Evolutionary conservation across 306 rosid genomes (phyloP), one percentile per base, ranked within the genome.

Genomic region (Quercus dentata): DNA sequence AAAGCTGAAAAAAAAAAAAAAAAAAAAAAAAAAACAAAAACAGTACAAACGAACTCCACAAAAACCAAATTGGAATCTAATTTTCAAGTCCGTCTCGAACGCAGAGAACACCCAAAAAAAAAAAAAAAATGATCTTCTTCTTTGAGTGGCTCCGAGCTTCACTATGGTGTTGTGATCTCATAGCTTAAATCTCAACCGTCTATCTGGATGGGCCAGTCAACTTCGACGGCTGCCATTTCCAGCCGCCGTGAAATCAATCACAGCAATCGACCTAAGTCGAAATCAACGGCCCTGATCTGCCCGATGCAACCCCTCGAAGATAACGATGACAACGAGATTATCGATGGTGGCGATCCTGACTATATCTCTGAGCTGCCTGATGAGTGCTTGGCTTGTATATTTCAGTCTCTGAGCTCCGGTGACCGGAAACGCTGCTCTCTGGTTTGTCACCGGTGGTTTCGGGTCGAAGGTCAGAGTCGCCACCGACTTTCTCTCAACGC

Each of bases 381-480:
- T 49, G 98, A 93, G 87, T 96, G 99, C 35, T 57, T 96, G 82
- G 99, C 97, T 33, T 75, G 79, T 51, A 88, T 96, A 49, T 96
- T 96, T 64, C 97, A 93, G 78, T 93, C 89, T 11, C 91, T 96
- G 5, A 52, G 88, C 85, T 80, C 99, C 55, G 91, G 86, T 31
- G 99, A 96, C 74, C 91, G 98, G 62, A 96, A 88, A 56, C 75
- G 77, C 21, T 96, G 99, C 82, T 93, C 99, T 4, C 91, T 96
- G 11, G 99, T 96, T 3, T 93, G 97, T 87, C 89, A 86, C 71
- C 92, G 99, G 74, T 96, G 99, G 99, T 71, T 90, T 23, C 80
- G 56, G 80, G 83, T 96, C 56, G 99, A 96, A 79, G 99, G 98
- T 19, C 98, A 96, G 83, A 93, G 97, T 25, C 98, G 98, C 17